Percentiles rank a stretch among this genome's conserved stretches.
phyloP scores from a whole-genome alignment of 2,329 filamentous ascomycete genomes.

The Talaromyces sp. region DNA sequence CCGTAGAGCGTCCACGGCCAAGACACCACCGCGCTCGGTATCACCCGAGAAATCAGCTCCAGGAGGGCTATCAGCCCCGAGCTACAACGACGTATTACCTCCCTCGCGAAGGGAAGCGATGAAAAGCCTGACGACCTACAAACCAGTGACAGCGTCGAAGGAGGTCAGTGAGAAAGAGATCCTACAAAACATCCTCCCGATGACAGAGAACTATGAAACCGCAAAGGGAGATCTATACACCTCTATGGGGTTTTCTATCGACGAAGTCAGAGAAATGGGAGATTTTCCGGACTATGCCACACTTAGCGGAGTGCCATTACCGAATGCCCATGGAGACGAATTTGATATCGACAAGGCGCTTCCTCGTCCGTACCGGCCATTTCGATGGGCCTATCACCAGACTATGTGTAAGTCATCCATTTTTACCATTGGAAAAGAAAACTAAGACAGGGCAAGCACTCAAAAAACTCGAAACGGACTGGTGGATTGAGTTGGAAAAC shows the following conservation, averaged over 20 bases:
- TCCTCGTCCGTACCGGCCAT: conserved; percentile 72
- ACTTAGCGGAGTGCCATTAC: conserved; percentile 68
- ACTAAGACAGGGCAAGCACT: conserved; percentile 49
- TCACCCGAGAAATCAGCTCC: conserved; percentile 42
- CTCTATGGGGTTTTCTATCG: conserved; percentile 63
- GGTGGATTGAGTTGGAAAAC: conserved; percentile 82
- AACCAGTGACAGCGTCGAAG: conserved; percentile 15
- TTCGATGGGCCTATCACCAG: conserved; percentile 80
- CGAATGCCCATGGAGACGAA: conserved; percentile 49
- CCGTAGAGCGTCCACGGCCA: conserved; percentile 41
- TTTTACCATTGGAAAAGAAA: background rate
- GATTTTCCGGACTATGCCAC: conserved; percentile 74
- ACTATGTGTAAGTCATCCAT: conserved; percentile 68
- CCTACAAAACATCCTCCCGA: conserved; percentile 31
- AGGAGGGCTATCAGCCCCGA: conserved; percentile 19
- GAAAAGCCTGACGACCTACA: conserved; percentile 20
- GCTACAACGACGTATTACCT: conserved; percentile 47
- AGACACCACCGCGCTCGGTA: conserved; percentile 49
- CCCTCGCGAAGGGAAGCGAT: conserved; percentile 47
- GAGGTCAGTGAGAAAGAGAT: conserved; percentile 27
- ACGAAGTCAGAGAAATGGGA: conserved; percentile 64
- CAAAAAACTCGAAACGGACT: conserved; percentile 71
- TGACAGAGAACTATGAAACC: conserved; percentile 34
- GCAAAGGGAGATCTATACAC: conserved; percentile 45
- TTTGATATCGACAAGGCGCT: conserved; percentile 65